Evolutionary conservation across 2,329 filamentous ascomycete species (phyloP).

Genomic region (Myrmaecium sp.): DNA sequence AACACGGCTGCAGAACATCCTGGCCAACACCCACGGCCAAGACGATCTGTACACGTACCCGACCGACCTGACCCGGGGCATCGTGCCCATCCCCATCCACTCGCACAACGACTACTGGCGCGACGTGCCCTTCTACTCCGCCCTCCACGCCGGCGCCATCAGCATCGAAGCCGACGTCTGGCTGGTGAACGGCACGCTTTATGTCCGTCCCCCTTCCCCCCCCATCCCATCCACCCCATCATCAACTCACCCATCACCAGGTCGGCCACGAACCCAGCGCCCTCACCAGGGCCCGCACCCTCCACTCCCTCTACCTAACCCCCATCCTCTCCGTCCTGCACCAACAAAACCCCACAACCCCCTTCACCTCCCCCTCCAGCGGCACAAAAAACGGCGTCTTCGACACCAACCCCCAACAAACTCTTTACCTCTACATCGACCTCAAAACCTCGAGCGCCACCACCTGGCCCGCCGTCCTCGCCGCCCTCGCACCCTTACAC

Average conservation of each 20-base stretch:
- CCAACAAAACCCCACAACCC: constrained; percentile 37
- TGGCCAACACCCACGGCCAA: constrained; percentile 33
- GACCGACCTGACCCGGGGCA: constrained; percentile 42
- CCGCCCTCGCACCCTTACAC: constrained; percentile 40
- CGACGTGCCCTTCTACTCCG: constrained; percentile 31
- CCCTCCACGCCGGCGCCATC: constrained; percentile 39
- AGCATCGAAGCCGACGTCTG: constrained; percentile 45
- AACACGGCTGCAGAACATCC: constrained; percentile 39
- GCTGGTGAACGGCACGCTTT: constrained; percentile 37
- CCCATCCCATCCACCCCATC: too few species aligned
- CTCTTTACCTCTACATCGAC: constrained; percentile 48
- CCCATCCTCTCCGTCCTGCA: constrained; percentile 39
- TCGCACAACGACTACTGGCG: constrained; percentile 45
- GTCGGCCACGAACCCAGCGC: constrained; percentile 39
- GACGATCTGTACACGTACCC: constrained; percentile 40
- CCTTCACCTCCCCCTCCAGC: constrained; percentile 24
- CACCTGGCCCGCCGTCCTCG: constrained; percentile 39
- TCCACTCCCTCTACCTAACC: constrained; percentile 41
- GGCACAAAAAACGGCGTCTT: constrained; percentile 32
- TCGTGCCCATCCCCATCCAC: constrained; percentile 38
- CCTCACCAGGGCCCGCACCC: constrained; percentile 34
- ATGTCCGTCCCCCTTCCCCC: constrained; percentile 24
- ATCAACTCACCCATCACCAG: constrained; percentile 13
- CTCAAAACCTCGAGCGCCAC: constrained; percentile 40
- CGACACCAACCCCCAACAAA: constrained; percentile 40